These are phyloP conservation scores for Hygrocybe coccinea DNA, from an alignment of 768 basidiomycete genomes.

Conservation along the genomic window DNA sequence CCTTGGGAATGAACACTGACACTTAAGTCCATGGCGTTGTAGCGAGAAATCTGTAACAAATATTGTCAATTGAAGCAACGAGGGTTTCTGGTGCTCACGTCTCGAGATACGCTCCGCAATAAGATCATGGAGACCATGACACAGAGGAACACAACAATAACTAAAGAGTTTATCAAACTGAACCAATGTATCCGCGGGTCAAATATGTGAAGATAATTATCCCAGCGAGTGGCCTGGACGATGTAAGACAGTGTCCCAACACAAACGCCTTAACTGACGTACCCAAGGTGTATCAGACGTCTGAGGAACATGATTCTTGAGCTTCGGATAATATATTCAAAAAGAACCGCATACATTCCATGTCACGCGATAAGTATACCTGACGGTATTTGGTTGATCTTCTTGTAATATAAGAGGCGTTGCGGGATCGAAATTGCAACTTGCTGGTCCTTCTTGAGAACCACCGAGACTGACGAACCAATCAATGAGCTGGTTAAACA, in stretches of 20 bases:
- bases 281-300: slow-evolving; percentile 86
- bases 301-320: slow-evolving; percentile 32
- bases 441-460: slow-evolving; percentile 43
- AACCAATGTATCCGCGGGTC: slow-evolving; percentile 97
- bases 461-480: slow-evolving; percentile 53
- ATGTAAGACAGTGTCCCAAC: background rate
- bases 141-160: slow-evolving; percentile 88
- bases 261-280: slow-evolving; percentile 7
- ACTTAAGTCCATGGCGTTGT: slow-evolving; percentile 89
- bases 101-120: slow-evolving; percentile 77
- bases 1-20: slow-evolving; percentile 37
- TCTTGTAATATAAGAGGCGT: slow-evolving; percentile 59
- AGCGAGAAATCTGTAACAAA: slow-evolving; percentile 70
- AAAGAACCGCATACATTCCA: slow-evolving; percentile 62
- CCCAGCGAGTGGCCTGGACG: slow-evolving; percentile 87
- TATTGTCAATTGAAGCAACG: slow-evolving; percentile 10
- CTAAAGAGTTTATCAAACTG: slow-evolving; percentile 85
- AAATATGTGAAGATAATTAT: slow-evolving; percentile 90
- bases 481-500: background rate
- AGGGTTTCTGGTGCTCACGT: slow-evolving; percentile 49
- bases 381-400: slow-evolving; percentile 53
- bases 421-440: slow-evolving; percentile 45
- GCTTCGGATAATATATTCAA: background rate
- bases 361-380: slow-evolving; percentile 82
- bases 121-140: slow-evolving; percentile 92